Conservation (phyloP, 2,329 filamentous ascomycete species). For the Parafenestella ontariensis region DNA sequence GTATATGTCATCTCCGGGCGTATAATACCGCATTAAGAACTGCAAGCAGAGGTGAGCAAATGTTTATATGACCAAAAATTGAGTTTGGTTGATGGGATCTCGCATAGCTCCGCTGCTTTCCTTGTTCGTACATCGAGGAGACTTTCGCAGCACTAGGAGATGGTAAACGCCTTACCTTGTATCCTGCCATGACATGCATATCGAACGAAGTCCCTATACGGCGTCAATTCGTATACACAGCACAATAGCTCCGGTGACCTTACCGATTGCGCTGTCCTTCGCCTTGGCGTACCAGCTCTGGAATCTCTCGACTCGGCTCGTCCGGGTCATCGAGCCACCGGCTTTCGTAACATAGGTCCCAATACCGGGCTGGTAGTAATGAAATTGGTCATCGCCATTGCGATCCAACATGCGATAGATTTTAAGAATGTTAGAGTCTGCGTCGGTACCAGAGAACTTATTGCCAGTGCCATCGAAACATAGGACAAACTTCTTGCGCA, state of each 20-base stretch:
- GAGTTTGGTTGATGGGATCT: not conserved
- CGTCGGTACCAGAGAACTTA: conserved; percentile 50
- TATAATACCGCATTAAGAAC: conserved; percentile 59
- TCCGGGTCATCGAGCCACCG: conserved; percentile 62
- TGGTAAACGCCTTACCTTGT: conserved; percentile 78
- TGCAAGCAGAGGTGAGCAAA: conserved; percentile 10
- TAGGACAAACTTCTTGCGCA: conserved; percentile 66
- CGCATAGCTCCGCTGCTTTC: not conserved
- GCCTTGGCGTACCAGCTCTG: conserved; percentile 74
- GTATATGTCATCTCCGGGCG: conserved; percentile 57
- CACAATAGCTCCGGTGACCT: not conserved
- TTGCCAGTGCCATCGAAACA: conserved; percentile 56
- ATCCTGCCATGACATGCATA: conserved; percentile 82
- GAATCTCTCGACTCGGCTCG: conserved; percentile 62
- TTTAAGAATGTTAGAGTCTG: conserved; percentile 64
- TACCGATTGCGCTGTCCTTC: conserved; percentile 74
- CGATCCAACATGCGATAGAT: conserved; percentile 75
- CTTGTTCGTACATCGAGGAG: no score
- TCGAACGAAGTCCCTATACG: conserved; percentile 74
- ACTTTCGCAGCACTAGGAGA: no score
- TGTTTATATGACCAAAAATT: no score
- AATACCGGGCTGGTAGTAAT: conserved; percentile 62
- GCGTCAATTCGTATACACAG: conserved; percentile 2
- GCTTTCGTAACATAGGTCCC: conserved; percentile 71
- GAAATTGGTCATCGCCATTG: conserved; percentile 64